Evolutionary conservation across 1,284 basidiomycete species (phyloP).

Genomic region (Inonotus hispidus): DNA sequence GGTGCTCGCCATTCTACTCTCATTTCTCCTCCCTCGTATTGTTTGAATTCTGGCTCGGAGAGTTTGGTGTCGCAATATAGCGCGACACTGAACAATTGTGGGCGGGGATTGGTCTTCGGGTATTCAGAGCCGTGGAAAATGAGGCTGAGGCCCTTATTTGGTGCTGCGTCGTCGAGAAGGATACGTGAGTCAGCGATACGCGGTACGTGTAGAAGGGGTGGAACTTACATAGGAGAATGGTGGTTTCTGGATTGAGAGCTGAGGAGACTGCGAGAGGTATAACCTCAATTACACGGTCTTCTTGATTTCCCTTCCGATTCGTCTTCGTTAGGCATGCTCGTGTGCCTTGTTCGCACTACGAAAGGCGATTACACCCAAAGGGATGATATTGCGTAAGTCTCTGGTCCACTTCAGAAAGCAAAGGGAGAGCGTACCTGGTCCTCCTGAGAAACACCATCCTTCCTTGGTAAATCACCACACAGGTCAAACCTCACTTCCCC

Average conservation of each 20-base stretch:
- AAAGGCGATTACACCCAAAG: neutral
- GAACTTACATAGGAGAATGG: slow-evolving; percentile 42
- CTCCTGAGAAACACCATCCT: slow-evolving; percentile 40
- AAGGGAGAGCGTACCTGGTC: slow-evolving; percentile 57
- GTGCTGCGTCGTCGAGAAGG: slow-evolving; percentile 30
- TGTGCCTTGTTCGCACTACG: slow-evolving; percentile 61
- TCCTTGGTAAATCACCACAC: slow-evolving; percentile 51
- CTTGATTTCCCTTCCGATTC: slow-evolving; percentile 49
- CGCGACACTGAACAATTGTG: slow-evolving; percentile 56
- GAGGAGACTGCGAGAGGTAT: slow-evolving; percentile 56
- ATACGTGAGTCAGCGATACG: neutral
- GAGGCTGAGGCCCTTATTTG: slow-evolving; percentile 47
- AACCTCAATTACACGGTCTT: slow-evolving; percentile 58
- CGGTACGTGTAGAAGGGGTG: neutral
- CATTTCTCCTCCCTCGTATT: slow-evolving; percentile 53
- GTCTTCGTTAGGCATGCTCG: slow-evolving; percentile 65
- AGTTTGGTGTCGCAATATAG: slow-evolving; percentile 48
- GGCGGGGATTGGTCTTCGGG: slow-evolving; percentile 39
- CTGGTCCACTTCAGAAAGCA: neutral
- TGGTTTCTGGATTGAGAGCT: slow-evolving; percentile 36
- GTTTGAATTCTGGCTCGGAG: slow-evolving; percentile 46
- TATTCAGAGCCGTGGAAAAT: slow-evolving; percentile 58
- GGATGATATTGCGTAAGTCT: neutral
- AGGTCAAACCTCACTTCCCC: slow-evolving; percentile 38
- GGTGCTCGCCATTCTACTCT: slow-evolving; percentile 55